A percentile compares a stretch with the other conserved stretches of the same genome.
phyloP scores from a whole-genome alignment of 345 rosid genomes.

The Linum tenue region DNA sequence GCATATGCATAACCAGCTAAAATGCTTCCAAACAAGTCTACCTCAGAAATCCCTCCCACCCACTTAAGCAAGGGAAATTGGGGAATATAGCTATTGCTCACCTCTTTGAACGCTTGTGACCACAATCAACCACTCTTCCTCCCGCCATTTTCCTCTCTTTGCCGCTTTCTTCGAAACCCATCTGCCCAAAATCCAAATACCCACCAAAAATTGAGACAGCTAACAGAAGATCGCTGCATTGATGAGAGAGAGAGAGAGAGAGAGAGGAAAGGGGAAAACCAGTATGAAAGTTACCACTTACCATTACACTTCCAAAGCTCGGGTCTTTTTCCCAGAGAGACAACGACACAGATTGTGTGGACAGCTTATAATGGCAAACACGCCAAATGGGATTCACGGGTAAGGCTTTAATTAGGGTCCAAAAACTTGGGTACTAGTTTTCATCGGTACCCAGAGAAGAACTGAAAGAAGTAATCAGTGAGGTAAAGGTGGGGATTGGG shows the following conservation, averaged over 20 bases:
- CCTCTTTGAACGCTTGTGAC: conserved; percentile 91
- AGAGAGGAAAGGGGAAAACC: neutral
- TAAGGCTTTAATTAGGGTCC: conserved; percentile 13
- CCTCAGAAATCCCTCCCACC: too few species aligned
- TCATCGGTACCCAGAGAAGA: conserved; percentile 19
- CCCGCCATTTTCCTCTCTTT: conserved; percentile 46
- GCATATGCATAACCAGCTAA: conserved; percentile 19
- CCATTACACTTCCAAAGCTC: conserved; percentile 16
- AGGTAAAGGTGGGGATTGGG: conserved; percentile 12
- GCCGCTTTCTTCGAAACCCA: conserved; percentile 24
- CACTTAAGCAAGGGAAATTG: conserved; percentile 2
- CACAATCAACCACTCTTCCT: conserved; percentile 28
- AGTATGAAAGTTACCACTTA: too few species aligned
- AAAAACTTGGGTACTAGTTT: conserved; percentile 28
- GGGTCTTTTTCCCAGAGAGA: conserved; percentile 4
- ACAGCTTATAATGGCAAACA: conserved; percentile 6
- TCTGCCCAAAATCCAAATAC: conserved; percentile 7
- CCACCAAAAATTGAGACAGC: conserved; percentile 14
- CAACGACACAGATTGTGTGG: conserved; percentile 11
- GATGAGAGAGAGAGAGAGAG: conserved; percentile 1
- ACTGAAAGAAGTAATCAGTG: conserved; percentile 23
- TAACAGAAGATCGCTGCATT: conserved; percentile 11
- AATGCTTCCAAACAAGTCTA: conserved; percentile 16
- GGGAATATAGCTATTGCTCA: conserved; percentile 24
- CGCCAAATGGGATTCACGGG: conserved; percentile 16